Base-by-base conservation (phyloP, 192 early-diverging fungal species). In the Backusella tuberculispora region DNA sequence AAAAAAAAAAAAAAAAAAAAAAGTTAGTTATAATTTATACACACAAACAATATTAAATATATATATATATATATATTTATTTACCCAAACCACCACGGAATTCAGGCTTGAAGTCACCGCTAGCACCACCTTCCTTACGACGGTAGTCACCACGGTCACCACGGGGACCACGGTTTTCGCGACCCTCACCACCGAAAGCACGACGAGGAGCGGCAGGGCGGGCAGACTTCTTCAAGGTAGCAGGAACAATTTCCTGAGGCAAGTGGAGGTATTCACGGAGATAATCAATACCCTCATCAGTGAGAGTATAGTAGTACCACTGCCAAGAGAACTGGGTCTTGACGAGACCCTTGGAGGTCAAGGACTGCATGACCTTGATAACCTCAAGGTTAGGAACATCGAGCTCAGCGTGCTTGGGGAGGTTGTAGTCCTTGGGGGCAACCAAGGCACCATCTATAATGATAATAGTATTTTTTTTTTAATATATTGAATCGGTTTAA, bases 301-400 rank as follows among this genome's bases (percentile, higher is more conserved):
- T 99, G 83, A 99, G 90, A 86, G 91, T 95, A 88, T 99, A 99
- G 94, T 99, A 99, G 91, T 97, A 99, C 89, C n/a, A n/a, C n/a
- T n/a, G n/a, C n/a, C n/a, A n/a, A n/a, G n/a, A n/a, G n/a, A n/a
- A n/a, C n/a, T n/a, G 93, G 76, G 93, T 93, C 87, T 94, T 95
- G 83, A 99, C 96, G 73, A 83, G 94, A 77, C 94, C 95, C 81
- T 90, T 92, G 71, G 98, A 99, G 82, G 89, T 87, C 83, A 99
- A 90, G 73, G 93, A 95, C 91, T 99, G 96, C 79, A 97, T 92
- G 74, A 96, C 93, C 93, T 98, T 99, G 90, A 99, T 97, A 82
- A 99, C 98, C 82, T 99, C 89, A 29, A 99, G 86, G 93, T 99
- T 99, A 77, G 95, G 94, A 67, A 99, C 96, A 78, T 95, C 91